These are phyloP conservation scores for Achlya hypogyna DNA, from an alignment of 352 stramenopile genomes.

Conservation along the genomic window DNA sequence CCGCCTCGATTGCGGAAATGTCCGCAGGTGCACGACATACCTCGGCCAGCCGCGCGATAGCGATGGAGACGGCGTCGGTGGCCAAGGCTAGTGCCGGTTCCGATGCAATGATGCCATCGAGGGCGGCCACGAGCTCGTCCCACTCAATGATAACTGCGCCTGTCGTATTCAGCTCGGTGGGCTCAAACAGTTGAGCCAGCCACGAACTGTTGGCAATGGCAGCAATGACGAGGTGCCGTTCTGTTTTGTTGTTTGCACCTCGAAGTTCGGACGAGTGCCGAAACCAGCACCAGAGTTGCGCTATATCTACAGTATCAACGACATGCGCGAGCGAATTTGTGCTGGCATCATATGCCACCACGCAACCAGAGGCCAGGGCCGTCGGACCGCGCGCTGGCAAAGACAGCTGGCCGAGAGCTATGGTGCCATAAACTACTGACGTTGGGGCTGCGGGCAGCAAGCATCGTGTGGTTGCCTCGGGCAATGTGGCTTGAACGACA, in stretches of 20 bases:
- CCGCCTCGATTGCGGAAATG: too few relatives aligned
- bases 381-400: neutral
- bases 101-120: neutral
- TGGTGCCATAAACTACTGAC: neutral
- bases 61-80: too few relatives aligned
- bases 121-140: neutral
- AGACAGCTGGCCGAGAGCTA: neutral
- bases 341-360: neutral
- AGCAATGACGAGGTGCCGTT: too few relatives aligned
- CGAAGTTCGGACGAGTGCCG: neutral
- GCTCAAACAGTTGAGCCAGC: neutral
- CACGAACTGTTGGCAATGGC: neutral
- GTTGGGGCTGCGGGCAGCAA: neutral
- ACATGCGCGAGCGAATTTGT: neutral
- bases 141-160: neutral
- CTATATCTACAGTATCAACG: neutral
- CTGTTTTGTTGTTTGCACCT: too few relatives aligned
- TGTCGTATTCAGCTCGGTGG: neutral
- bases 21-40: too few relatives aligned
- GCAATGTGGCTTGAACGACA: neutral
- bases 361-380: neutral
- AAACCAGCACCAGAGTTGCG: neutral
- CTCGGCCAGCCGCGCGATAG: too few relatives aligned
- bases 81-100: neutral
- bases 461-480: neutral